Percentiles rank a stretch among this genome's conserved stretches.
phyloP scores from a whole-genome alignment of 306 rosid genomes.

The Casuarina cunninghamiana region DNA sequence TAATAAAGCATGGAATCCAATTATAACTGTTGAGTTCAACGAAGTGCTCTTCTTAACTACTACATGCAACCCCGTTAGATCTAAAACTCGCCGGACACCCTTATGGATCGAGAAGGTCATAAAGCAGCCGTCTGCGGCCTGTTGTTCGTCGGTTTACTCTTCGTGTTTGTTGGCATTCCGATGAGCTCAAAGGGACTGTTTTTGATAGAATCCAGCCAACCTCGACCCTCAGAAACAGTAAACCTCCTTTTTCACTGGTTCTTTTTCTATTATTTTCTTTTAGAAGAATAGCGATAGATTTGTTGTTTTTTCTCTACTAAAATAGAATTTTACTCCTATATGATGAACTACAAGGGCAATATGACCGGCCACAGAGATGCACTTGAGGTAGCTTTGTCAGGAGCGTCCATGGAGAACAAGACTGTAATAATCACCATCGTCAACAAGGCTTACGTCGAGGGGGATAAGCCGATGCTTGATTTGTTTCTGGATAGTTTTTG shows the following conservation, averaged over 20 bases:
- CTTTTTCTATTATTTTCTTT: no score
- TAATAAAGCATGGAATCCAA: no score
- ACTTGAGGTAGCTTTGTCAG: constrained; percentile 25
- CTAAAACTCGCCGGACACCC: no score
- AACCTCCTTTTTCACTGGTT: not conserved
- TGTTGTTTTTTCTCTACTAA: no score
- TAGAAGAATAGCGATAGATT: not conserved
- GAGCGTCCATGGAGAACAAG: constrained; percentile 26
- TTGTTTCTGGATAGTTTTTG: constrained; percentile 33
- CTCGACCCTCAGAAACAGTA: not conserved
- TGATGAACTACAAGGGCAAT: no score
- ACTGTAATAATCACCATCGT: constrained; percentile 26
- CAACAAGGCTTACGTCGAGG: constrained; percentile 35
- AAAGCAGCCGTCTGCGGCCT: not conserved
- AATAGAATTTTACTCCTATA: no score
- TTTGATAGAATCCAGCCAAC: not conserved
- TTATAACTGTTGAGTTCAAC: no score
- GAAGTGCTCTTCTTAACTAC: no score
- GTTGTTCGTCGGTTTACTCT: not conserved
- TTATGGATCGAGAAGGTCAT: not conserved
- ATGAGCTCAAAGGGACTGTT: not conserved
- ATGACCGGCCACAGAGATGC: not conserved
- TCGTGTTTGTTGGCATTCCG: not conserved
- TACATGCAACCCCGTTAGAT: no score
- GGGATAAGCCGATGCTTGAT: constrained; percentile 35